Percentiles rank a stretch among this genome's conserved stretches.
Evolutionary conservation across 1,284 basidiomycete genomes (phyloP).

Genomic region (Apiotrichum gracile): DNA sequence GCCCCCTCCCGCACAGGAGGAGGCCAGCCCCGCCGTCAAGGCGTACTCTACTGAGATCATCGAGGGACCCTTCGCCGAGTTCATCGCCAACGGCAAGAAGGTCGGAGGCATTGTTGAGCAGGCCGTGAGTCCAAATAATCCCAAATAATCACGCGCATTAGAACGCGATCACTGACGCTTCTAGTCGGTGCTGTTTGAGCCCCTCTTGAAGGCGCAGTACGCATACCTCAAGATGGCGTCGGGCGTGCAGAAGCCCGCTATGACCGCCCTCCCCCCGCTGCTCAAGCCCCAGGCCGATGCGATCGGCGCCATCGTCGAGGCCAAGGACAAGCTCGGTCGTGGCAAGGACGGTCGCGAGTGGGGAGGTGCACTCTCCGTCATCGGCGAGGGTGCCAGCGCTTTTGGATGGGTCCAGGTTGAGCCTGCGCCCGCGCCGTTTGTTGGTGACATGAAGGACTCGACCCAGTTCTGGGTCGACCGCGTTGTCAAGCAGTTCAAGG

Average conservation of each 20-base stretch:
- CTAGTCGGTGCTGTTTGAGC: conserved; percentile 63
- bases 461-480: conserved; percentile 86
- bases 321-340: conserved; percentile 71
- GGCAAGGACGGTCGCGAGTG: conserved; percentile 67
- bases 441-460: conserved; percentile 82
- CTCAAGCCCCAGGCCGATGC: conserved; percentile 67
- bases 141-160: too few species aligned
- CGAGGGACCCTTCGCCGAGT: conserved; percentile 65
- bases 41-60: conserved; percentile 72
- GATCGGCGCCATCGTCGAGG: conserved; percentile 67
- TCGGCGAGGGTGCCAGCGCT: conserved; percentile 77
- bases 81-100: conserved; percentile 64
- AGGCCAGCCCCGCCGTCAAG: conserved; percentile 58
- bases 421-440: conserved; percentile 62
- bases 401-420: conserved; percentile 85
- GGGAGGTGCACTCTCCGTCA: conserved; percentile 70
- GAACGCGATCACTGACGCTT: background rate
- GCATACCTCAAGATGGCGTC: conserved; percentile 64
- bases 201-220: conserved; percentile 65
- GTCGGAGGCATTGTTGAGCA: conserved; percentile 70
- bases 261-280: conserved; percentile 48
- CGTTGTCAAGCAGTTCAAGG: conserved; percentile 88
- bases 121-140: conserved; percentile 57
- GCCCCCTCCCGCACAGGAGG: conserved; percentile 41
- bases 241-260: conserved; percentile 72